These are phyloP conservation scores for Mycena leptocephala DNA, from an alignment of 768 basidiomycete species.

Conservation along the genomic window DNA sequence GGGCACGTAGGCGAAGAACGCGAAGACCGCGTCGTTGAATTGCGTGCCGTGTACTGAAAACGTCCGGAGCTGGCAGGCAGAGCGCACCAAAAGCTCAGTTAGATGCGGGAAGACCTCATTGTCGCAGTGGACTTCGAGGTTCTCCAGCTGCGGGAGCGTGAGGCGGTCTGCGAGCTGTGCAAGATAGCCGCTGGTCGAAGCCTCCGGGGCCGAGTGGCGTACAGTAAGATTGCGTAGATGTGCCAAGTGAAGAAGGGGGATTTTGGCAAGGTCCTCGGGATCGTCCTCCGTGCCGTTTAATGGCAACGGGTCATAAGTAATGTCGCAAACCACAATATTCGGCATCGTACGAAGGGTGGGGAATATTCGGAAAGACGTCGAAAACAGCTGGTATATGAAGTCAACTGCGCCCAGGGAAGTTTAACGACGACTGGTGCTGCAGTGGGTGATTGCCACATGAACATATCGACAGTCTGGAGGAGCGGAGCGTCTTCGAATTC, in stretches of 20 bases:
- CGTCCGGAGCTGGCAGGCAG: neutral
- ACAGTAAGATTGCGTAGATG: neutral
- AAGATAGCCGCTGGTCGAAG: neutral
- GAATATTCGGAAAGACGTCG: neutral
- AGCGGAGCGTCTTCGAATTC: neutral
- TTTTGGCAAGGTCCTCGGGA: neutral
- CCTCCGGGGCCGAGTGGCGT: neutral
- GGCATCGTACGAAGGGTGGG: neutral
- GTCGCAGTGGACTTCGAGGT: neutral
- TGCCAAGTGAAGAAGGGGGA: neutral
- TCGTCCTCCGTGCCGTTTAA: neutral
- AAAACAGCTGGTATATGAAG: neutral
- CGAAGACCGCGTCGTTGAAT: neutral
- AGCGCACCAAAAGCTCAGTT: neutral
- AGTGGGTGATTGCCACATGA: neutral
- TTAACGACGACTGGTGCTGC: neutral
- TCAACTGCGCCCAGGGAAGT: neutral
- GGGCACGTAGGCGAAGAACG: neutral
- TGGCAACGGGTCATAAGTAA: neutral
- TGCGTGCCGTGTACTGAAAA: neutral
- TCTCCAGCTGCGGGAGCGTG: neutral
- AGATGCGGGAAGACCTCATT: neutral
- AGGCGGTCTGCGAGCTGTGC: neutral
- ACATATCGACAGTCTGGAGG: neutral
- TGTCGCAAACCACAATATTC: neutral